Evolutionary conservation across 176 grass and related monocot species (phyloP), one percentile per base, ranked within the genome.

Genomic region (Miscanthus lutarioriparius): DNA sequence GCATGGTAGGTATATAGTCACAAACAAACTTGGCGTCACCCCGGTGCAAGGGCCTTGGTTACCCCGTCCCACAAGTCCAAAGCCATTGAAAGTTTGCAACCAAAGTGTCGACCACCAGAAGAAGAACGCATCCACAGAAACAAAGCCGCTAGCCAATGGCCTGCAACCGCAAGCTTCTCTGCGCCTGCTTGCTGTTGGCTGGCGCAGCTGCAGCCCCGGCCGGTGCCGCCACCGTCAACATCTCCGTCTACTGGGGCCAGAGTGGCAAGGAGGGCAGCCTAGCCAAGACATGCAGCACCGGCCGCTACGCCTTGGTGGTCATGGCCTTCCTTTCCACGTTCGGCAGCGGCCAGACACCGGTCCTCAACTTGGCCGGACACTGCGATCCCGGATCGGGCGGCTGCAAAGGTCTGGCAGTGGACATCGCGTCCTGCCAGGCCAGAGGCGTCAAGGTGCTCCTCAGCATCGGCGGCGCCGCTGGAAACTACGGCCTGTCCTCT

Each of bases 241-340:
- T 89, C 64, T 87, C 73, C 10, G 73, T 93, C 68, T 93, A 93
- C 78, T 93, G 88, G 91, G 86, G 88, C 28, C 86, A 93, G 81
- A 86, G 91, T 67, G 58, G 48, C 47, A 38, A 54, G 62, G 91
- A 93, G 80, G 91, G 83, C 56, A 76, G n/a, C 7, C 45, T 75
- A 16, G 2, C 1, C 15, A 1, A 11, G 0, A 36, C 90, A 20
- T 92, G 90, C 79, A 12, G 3, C 75, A 58, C 49, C 16, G 84
- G 87, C 10, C 28, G 47, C 6, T 92, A 89, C 81, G 33, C 26
- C n/a, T 72, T 64, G 12, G 80, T 92, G n/a, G 72, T 10, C 45
- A 3, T 92, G 9, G 22, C 84, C 35, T 92, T 87, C 83, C 83
- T 92, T n/a, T 28, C 47, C 69, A 38, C 10, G 16, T 92, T 92